A percentile compares a stretch with the other conserved stretches of the same genome.
phyloP scores from a whole-genome alignment of 192 early-diverging fungal species.

The Umbelopsis vinacea region DNA sequence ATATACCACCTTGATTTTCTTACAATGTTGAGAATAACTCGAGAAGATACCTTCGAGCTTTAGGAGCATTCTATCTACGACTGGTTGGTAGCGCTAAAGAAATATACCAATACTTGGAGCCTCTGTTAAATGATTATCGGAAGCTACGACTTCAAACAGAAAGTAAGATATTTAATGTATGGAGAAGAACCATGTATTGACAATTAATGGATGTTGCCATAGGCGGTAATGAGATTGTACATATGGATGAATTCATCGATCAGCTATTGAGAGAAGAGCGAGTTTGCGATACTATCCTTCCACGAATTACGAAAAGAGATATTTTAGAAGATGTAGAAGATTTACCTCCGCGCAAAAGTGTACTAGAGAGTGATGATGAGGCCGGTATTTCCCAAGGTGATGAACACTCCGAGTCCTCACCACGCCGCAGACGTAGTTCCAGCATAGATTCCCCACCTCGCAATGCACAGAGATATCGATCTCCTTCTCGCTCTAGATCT shows the following conservation, averaged over 20 bases:
- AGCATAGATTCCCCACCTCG: slow-evolving; percentile 34
- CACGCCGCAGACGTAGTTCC: slow-evolving; percentile 27
- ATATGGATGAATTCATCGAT: slow-evolving; percentile 94
- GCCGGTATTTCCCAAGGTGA: slow-evolving; percentile 36
- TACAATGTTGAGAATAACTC: neutral
- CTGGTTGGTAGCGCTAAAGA: slow-evolving; percentile 78
- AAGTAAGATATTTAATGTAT: slow-evolving; percentile 34
- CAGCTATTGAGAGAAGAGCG: slow-evolving; percentile 75
- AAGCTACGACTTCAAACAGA: slow-evolving; percentile 71
- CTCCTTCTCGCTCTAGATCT: slow-evolving; percentile 34
- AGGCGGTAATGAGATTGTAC: slow-evolving; percentile 50
- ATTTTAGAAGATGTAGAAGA: slow-evolving; percentile 86
- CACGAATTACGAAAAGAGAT: slow-evolving; percentile 77
- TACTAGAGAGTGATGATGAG: slow-evolving; percentile 68
- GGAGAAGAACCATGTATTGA: neutral
- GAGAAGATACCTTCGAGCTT: slow-evolving; percentile 77
- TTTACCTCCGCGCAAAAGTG: slow-evolving; percentile 78
- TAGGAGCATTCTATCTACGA: slow-evolving; percentile 89
- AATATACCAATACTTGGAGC: slow-evolving; percentile 86
- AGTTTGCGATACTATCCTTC: slow-evolving; percentile 90
- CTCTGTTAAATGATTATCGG: slow-evolving; percentile 82
- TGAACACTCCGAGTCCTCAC: neutral
- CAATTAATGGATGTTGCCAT: neutral
- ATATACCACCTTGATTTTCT: neutral
- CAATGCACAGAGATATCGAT: neutral